Evolutionary conservation across 1,284 basidiomycete species (phyloP).

Genomic region (Papiliotrema fonsecae): DNA sequence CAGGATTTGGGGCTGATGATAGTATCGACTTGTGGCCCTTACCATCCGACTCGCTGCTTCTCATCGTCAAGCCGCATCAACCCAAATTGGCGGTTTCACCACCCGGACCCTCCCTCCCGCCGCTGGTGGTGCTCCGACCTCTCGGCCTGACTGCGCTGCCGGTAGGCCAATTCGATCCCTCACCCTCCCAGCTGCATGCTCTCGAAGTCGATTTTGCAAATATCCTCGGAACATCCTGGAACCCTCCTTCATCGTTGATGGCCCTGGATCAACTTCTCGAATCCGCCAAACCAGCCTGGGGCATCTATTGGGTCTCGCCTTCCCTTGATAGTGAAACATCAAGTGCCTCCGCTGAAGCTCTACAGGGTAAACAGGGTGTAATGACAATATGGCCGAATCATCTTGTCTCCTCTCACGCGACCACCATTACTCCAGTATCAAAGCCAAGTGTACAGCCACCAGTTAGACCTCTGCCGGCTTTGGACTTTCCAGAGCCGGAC

Average conservation of each 20-base stretch:
- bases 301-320: conserved; percentile 1
- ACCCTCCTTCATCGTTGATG: no score
- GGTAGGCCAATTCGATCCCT: conserved; percentile 2
- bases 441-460: no score
- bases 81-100: no score
- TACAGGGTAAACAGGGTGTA: background rate
- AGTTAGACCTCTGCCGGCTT: no score
- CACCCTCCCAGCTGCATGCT: background rate
- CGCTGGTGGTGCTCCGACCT: conserved; percentile 1
- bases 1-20: background rate
- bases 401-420: no score
- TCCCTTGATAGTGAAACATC: background rate
- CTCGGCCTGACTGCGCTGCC: background rate
- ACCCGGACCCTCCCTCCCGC: no score
- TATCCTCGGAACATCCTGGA: no score
- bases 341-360: background rate
- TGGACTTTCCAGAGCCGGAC: no score
- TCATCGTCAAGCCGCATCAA: conserved; percentile 5
- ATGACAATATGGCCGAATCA: no score
- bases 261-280: background rate
- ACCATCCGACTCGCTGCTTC: conserved; percentile 3
- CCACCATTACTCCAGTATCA: no score
- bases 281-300: background rate
- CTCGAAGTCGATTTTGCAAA: background rate
- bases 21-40: conserved; percentile 11